These are phyloP conservation scores for Diaporthe ampelina DNA, from an alignment of 2,329 filamentous ascomycete species.

Conservation along the genomic window DNA sequence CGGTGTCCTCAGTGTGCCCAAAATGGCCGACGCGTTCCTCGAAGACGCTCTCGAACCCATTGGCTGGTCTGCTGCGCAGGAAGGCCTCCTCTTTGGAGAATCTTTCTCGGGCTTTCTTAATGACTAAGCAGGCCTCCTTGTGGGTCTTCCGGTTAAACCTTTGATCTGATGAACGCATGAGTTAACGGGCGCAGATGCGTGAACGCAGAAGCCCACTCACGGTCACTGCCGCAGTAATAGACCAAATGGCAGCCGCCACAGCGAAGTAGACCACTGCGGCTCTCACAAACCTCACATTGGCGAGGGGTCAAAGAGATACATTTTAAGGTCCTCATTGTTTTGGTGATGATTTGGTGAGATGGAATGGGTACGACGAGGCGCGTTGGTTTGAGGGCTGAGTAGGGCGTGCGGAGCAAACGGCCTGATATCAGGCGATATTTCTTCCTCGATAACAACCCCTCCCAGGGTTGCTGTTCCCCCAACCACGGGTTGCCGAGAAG, in stretches of 20 bases:
- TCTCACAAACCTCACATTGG: background rate
- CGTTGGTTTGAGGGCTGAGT: no score
- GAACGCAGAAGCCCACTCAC: background rate
- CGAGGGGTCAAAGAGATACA: background rate
- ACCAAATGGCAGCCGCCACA: background rate
- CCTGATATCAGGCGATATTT: no score
- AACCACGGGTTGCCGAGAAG: no score
- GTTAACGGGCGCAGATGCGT: background rate
- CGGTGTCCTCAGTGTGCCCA: no score
- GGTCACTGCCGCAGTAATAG: background rate
- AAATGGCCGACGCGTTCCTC: constrained; percentile 49
- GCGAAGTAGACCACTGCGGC: background rate
- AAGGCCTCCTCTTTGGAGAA: constrained; percentile 46
- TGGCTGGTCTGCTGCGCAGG: constrained; percentile 42
- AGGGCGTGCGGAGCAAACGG: no score
- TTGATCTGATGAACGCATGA: background rate
- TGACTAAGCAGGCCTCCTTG: constrained; percentile 45
- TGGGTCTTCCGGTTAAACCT: constrained; percentile 36
- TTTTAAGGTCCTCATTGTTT: background rate
- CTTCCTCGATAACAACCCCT: no score
- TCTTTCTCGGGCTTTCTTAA: constrained; percentile 42
- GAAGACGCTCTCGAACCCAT: constrained; percentile 45
- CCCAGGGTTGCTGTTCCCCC: no score
- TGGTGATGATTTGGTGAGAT: no score
- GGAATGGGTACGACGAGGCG: no score